Evolutionary conservation across 306 rosid species (phyloP), one percentile per base, ranked within the genome.

Genomic region (Adenanthera pavonina): DNA sequence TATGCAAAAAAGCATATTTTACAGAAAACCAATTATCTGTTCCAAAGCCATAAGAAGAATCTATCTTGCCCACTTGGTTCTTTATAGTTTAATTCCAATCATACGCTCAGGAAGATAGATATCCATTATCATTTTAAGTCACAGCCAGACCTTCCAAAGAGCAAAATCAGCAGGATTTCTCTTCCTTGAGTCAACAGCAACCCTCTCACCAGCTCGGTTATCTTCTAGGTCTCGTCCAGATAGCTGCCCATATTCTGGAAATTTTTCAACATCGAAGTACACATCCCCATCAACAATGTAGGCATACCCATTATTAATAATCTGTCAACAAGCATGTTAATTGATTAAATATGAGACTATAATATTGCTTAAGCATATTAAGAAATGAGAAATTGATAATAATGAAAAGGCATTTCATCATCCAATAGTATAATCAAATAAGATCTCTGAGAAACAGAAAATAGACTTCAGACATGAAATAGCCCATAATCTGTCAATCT

Each of bases 121-220:
- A 11, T 69, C 41, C 19, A 43, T 25, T 33, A 69, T 35, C 57
- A 75, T 74, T 40, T 74, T 77, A 47, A 48, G 5, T 78, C 67
- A 41, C 72, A 46, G 44, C 77, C 36, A 80, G 84, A 91, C 98
- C 98, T 95, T 93, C 98, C 99, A 95, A 64, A 95, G 88, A 81
- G 99, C 96, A 92, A 95, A 95, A 86, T 95, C 99, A 82, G 98
- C 99, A 74, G 98, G 98, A 81, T 93, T 83, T 88, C 85, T 88
- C 93, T 95, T 93, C 89, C 98, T 95, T 25, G 89, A 82, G 85
- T 95, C 99, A 80, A 95, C 88, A 86, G 91, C 92, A 76, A 95
- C 96, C 85, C 99, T 89, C 89, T 95, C 96, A 80, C 98, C 99
- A 68, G 99, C 98, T 83, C 98, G 92, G 80, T 95, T 95, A 83